Base-by-base conservation (phyloP, 257 asterid species). In the Solanum clarkiae region DNA sequence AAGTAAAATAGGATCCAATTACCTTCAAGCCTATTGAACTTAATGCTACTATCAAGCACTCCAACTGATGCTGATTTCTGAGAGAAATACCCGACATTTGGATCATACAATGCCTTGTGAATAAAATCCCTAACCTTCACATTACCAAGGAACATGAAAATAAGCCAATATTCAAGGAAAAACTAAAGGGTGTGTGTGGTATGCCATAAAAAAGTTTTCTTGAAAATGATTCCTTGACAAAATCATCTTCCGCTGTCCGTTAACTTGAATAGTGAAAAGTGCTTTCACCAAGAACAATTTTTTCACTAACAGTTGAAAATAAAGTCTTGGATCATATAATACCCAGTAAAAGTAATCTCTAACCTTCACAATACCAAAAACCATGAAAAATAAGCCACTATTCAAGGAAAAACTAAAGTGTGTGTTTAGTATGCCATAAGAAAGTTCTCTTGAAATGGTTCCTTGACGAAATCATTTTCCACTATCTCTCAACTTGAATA, bases 51-150 rank as follows among this genome's bases (percentile, higher is more conserved):
- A 86, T 95, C 98, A 80, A 97, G 97, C 85, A 93, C 94, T 85
- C 99, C 99, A 86, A 97, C 98, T 32, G 99, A 93, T 66, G 93
- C 89, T 54, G 98, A 90, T 88, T 97, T 94, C 87, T 93, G 96
- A 79, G 98, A 93, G 86, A 95, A 97, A 89, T 95, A 95, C 47
- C 98, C 98, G 7, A 91, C 92, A 40, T 92, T 87, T 14, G 95
- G 97, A 81, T 97, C 98, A 89, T 94, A 97, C 84, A 97, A 62
- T 83, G 97, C 95, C 87, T 91, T 89, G 81, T 91, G 97, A 88
- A 97, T 92, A 88, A 94, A 95, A 90, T 97, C 98, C 86, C 98
- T 88, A 14, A 94, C 99, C 99, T 95, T 88, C 88, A 85, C 49
- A 80, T 72, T 86, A 51, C 10, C 68, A 24, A 56, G 59, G 79